A percentile compares a stretch with the other conserved stretches of the same genome.
Evolutionary conservation across 768 basidiomycete genomes (phyloP).

Genomic region (Gyrodon lividus): DNA sequence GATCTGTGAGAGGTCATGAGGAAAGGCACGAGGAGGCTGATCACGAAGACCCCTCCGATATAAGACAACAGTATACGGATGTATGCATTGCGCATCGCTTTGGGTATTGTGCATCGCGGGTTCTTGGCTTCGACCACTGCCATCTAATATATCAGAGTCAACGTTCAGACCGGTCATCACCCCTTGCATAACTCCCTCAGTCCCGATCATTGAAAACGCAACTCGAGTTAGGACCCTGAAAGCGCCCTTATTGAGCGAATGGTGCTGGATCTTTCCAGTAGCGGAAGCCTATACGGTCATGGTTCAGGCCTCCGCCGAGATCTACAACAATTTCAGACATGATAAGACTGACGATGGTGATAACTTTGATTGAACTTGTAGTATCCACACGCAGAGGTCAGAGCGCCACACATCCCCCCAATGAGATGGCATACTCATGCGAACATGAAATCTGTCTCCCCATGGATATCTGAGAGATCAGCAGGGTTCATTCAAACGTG

Average conservation of each 20-base stretch:
- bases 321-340: slow-evolving; percentile 49
- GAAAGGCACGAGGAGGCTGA: slow-evolving; percentile 69
- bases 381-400: no score
- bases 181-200: slow-evolving; percentile 48
- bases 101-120: slow-evolving; percentile 71
- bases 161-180: no score
- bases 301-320: slow-evolving; percentile 48
- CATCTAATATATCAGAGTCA: no score
- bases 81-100: slow-evolving; percentile 66
- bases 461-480: slow-evolving; percentile 27
- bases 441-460: slow-evolving; percentile 45
- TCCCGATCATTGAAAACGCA: slow-evolving; percentile 72
- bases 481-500: background rate
- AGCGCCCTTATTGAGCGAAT: slow-evolving; percentile 49
- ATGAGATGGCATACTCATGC: slow-evolving; percentile 20
- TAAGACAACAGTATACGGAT: slow-evolving; percentile 63
- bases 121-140: slow-evolving; percentile 59
- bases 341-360: slow-evolving; percentile 27
- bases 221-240: slow-evolving; percentile 72
- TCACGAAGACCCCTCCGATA: slow-evolving; percentile 68
- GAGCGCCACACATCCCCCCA: no score
- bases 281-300: slow-evolving; percentile 38
- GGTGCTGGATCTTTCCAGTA: slow-evolving; percentile 42
- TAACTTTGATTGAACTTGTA: slow-evolving; percentile 48
- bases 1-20: slow-evolving; percentile 27